Base-by-base conservation (phyloP, 129 eudicot genomes). In the Artemisia tridentata region DNA sequence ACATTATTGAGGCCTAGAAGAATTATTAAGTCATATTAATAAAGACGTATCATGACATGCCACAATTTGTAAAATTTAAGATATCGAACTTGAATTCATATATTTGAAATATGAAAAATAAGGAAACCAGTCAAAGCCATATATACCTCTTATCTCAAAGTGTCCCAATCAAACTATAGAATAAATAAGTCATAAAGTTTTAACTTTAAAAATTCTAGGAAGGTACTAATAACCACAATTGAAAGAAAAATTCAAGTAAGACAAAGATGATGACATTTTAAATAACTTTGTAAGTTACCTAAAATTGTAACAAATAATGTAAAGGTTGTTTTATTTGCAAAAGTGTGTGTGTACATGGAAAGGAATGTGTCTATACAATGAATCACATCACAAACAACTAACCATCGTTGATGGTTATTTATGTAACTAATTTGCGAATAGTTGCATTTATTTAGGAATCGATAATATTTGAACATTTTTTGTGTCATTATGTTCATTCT, bases 231-330 rank as follows among this genome's bases (percentile, higher is more conserved):
- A 67, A 25, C 59, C 50, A 67, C 59, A n/a, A 48, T 25, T 14
- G 46, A 49, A 67, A 25, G 60, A 49, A 49, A 48, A n/a, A n/a
- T n/a, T 21, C 50, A 49, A 27, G 21, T 3, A 21, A 67, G 9
- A 67, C 51, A 67, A 49, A 67, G 12, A 50, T 14, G 58, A 21
- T 21, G 59, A 49, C 60, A 14, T 67, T 67, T 48, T 48, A 43
- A 67, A 67, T n/a, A 43, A 23, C 46, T 67, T 67, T 49, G 60
- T 46, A 67, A 49, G 23, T 67, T 48, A 66, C 13, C 14, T 48
- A 21, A 48, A 67, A 27, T 7, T 67, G 60, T 13, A 67, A 16
- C 38, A 9, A 67, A 10, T 15, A 16, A 67, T 9, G 50, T 49
- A 49, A 67, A 67, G 46, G 59, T 21, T 3, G 45, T 67, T 67